Evolutionary conservation across 139 green algal genomes (phyloP).

Genomic region (Chlorella vulgaris): DNA sequence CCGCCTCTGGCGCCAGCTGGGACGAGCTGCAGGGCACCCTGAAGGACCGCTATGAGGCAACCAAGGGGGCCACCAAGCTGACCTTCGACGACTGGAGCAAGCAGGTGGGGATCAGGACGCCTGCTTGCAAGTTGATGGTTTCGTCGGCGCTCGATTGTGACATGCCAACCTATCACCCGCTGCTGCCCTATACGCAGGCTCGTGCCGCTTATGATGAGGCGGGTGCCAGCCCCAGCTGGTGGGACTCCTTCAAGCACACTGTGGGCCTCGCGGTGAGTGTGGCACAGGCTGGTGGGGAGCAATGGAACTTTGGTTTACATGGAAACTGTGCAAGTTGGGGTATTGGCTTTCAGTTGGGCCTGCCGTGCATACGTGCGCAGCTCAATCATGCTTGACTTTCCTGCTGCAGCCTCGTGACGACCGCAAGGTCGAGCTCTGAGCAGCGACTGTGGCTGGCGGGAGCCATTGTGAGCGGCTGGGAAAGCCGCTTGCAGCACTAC

Average conservation of each 20-base stretch:
- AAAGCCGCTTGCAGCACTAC: too few relatives aligned
- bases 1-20: constrained; percentile 16
- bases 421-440: too few relatives aligned
- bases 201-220: constrained; percentile 24
- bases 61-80: constrained; percentile 16
- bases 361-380: too few relatives aligned
- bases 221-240: constrained; percentile 3
- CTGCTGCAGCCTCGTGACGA: too few relatives aligned
- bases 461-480: too few relatives aligned
- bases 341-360: too few relatives aligned
- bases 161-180: background rate
- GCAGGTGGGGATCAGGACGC: background rate
- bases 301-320: too few relatives aligned
- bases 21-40: constrained; percentile 21
- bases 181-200: background rate
- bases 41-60: constrained; percentile 3
- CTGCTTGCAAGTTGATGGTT: background rate
- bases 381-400: too few relatives aligned
- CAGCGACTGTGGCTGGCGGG: too few relatives aligned
- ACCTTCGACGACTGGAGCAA: constrained; percentile 27
- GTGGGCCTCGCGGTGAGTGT: too few relatives aligned
- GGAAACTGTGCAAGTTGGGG: too few relatives aligned
- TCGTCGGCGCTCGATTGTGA: background rate
- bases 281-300: too few relatives aligned
- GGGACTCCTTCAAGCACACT: constrained; percentile 13